Evolutionary conservation across 2,329 filamentous ascomycete species (phyloP).

Genomic region (Alternaria arbusti): DNA sequence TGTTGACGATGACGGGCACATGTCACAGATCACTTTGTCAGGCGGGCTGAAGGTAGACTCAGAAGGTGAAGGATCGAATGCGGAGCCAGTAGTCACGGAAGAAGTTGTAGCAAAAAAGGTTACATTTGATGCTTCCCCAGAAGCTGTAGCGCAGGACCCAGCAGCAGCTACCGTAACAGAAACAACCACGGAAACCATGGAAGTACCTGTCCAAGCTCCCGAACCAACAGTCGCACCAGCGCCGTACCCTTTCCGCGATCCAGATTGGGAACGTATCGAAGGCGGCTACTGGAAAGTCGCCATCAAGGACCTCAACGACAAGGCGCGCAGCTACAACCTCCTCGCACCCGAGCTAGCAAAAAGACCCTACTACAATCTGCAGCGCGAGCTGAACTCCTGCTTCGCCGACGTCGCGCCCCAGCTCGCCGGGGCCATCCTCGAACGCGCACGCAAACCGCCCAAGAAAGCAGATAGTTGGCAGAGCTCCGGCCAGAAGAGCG

Average conservation of each 20-base stretch:
- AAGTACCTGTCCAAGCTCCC: slow-evolving; percentile 13
- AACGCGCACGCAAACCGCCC: slow-evolving; percentile 64
- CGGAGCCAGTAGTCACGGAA: slow-evolving; percentile 28
- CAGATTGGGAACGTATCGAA: slow-evolving; percentile 76
- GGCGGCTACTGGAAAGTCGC: slow-evolving; percentile 76
- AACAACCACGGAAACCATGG: slow-evolving; percentile 20
- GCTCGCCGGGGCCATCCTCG: slow-evolving; percentile 73
- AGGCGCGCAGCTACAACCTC: slow-evolving; percentile 89
- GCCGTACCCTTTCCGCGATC: slow-evolving; percentile 73
- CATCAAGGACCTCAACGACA: slow-evolving; percentile 76
- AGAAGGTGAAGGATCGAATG: slow-evolving; percentile 6
- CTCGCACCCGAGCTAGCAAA: slow-evolving; percentile 92
- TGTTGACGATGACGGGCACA: slow-evolving; percentile 53
- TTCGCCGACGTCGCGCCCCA: slow-evolving; percentile 85
- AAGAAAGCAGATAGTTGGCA: slow-evolving; percentile 47
- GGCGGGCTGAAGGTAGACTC: slow-evolving; percentile 50
- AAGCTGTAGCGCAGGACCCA: slow-evolving; percentile 2
- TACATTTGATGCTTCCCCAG: slow-evolving; percentile 15
- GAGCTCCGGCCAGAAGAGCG: slow-evolving; percentile 53
- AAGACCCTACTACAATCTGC: slow-evolving; percentile 86
- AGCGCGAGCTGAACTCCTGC: slow-evolving; percentile 80
- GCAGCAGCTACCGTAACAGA: neutral
- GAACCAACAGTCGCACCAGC: slow-evolving; percentile 46
- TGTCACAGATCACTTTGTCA: slow-evolving; percentile 56
- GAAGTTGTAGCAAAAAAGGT: slow-evolving; percentile 35